phyloP scores from a whole-genome alignment of 495 filamentous ascomycete species.

The Annulohypoxylon moriforme region DNA sequence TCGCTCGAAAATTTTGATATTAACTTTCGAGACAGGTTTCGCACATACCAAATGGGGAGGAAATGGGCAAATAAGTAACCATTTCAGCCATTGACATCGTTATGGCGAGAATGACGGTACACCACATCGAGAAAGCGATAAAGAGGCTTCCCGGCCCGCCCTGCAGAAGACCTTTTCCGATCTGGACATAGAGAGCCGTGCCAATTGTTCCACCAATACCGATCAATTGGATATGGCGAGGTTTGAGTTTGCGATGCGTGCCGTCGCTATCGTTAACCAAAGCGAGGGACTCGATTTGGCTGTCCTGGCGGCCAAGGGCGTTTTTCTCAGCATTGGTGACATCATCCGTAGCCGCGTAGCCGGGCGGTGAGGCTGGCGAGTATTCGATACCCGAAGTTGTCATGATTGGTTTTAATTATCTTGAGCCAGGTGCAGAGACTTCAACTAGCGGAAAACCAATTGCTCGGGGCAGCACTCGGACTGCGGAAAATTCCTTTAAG shows the following conservation, averaged over 20 bases:
- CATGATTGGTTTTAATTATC: slow-evolving; percentile 18
- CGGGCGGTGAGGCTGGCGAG: slow-evolving; percentile 19
- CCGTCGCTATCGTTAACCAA: slow-evolving; percentile 38
- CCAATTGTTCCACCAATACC: slow-evolving; percentile 69
- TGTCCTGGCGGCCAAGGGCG: slow-evolving; percentile 14
- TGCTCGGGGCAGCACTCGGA: background rate
- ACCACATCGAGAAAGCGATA: slow-evolving; percentile 80
- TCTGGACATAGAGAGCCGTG: slow-evolving; percentile 77
- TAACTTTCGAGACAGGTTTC: background rate
- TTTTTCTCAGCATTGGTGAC: slow-evolving; percentile 32
- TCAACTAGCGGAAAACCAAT: slow-evolving; percentile 23
- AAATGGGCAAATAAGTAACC: slow-evolving; percentile 79
- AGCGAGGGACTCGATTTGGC: slow-evolving; percentile 39
- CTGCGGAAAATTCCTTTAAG: slow-evolving; percentile 48
- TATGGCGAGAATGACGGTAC: slow-evolving; percentile 65
- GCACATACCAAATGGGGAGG: slow-evolving; percentile 66
- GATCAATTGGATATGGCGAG: slow-evolving; percentile 65
- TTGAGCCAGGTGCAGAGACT: background rate
- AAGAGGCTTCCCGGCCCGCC: slow-evolving; percentile 83
- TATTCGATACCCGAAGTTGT: slow-evolving; percentile 34
- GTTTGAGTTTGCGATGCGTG: slow-evolving; percentile 58
- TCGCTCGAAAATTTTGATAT: background rate
- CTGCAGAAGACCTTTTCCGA: slow-evolving; percentile 71
- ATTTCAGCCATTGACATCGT: slow-evolving; percentile 75
- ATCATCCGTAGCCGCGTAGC: slow-evolving; percentile 17